Evolutionary conservation across 1,139 yeast genomes (phyloP).

Genomic region (Ogataea hybrid): DNA sequence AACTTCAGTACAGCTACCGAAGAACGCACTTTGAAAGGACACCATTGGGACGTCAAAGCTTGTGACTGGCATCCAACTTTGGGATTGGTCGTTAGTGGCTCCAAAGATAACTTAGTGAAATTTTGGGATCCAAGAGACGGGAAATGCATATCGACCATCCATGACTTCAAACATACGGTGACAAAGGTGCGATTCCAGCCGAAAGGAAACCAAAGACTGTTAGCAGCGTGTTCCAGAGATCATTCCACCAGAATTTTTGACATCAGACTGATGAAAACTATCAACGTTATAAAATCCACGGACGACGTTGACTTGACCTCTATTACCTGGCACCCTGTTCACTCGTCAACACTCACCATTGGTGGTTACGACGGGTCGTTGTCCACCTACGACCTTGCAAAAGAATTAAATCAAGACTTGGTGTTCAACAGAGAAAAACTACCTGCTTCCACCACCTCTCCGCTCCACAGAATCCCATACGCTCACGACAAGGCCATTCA

Average conservation of each 20-base stretch:
- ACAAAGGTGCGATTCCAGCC: conserved; percentile 76
- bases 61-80: conserved; percentile 95
- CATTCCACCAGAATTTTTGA: conserved; percentile 87
- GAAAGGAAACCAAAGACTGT: conserved; percentile 58
- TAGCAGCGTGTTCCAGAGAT: conserved; percentile 89
- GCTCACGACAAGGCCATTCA: conserved; percentile 96
- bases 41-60: conserved; percentile 98
- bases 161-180: conserved; percentile 93
- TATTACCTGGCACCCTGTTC: conserved; percentile 90
- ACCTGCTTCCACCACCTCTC: conserved; percentile 36
- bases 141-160: conserved; percentile 71
- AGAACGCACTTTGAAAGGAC: conserved; percentile 81
- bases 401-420: conserved; percentile 41
- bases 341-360: conserved; percentile 73
- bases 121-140: conserved; percentile 94
- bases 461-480: conserved; percentile 71
- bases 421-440: conserved; percentile 16
- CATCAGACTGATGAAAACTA: conserved; percentile 76
- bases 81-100: conserved; percentile 83
- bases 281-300: conserved; percentile 65
- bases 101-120: conserved; percentile 90
- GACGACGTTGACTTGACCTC: conserved; percentile 85
- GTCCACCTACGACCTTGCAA: conserved; percentile 70
- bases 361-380: conserved; percentile 91
- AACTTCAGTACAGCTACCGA: conserved; percentile 87